Base-by-base conservation (phyloP, 2,329 filamentous ascomycete genomes). In the Stagonosporopsis vannaccii region DNA sequence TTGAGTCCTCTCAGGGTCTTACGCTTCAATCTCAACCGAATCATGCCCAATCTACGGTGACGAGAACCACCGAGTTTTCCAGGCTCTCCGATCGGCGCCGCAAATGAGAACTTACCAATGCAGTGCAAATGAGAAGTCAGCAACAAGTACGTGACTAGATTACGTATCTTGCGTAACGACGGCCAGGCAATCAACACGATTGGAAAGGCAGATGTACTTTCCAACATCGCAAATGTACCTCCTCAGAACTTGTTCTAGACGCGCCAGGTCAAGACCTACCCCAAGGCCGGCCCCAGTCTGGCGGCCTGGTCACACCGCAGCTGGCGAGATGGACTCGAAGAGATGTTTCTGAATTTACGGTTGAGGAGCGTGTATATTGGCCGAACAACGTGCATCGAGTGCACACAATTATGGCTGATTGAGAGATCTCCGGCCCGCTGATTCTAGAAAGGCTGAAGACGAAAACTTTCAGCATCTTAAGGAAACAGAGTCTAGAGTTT, bases 81-180 rank as follows among this genome's bases (percentile, higher is more conserved):
- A 65, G 61, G 36, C 5, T 66, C 63, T 4, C 61, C 61, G 1
- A 64, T 67, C 17, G 61, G 61, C 7, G 59, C 59, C 2, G 63
- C 57, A 0, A 51, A 61, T 12, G 48, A 56, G 4, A 47, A 58
- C 20, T n/a, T 67, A 22, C 50, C 65, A 11, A 49, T 61, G 12
- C 43, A 40, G 6, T 63, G 62, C 47, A 66, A 67, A 19, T 42
- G 55, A 7, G 55, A 60, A 13, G 56, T 65, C 2, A 57, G 61
- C 4, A 46, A 63, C 2, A 67, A 63, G 33, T 55, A 56, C 2
- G 53, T 67, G 12, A 40, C 9, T 9, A 37, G 43, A 5, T n/a
- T 48, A n/a, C 28, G 43, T 6, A 23, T 54, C 12, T 15, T 54
- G 15, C 36, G 20, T 2, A 48, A 43, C 20, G 49, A 52, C 19